Evolutionary conservation across 495 filamentous ascomycete genomes (phyloP), one percentile per base, ranked within the genome.

Genomic region (Ascodesmis nigricans): DNA sequence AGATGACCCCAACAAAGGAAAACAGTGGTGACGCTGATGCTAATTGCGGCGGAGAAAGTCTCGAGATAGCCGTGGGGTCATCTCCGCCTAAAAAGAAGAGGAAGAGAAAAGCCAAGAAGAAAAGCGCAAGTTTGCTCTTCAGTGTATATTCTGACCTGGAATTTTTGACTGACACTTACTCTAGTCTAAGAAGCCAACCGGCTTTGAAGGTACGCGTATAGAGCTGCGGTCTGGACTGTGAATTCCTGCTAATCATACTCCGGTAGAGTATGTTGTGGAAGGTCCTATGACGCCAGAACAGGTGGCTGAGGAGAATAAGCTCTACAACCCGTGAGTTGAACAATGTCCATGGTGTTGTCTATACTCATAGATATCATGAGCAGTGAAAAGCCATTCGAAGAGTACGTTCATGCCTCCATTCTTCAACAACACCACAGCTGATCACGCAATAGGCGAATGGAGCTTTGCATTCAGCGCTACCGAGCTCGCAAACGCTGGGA

Each of bases 391-490:
- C n/a, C n/a, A n/a, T n/a, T n/a, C n/a, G n/a, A n/a, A n/a, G n/a
- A n/a, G n/a, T n/a, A n/a, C n/a, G n/a, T n/a, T n/a, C n/a, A n/a
- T n/a, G n/a, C n/a, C n/a, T n/a, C n/a, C n/a, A n/a, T n/a, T n/a
- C n/a, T n/a, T n/a, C n/a, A n/a, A n/a, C n/a, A n/a, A n/a, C n/a
- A n/a, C n/a, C n/a, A n/a, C n/a, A n/a, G 19, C 20, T 35, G 29
- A 52, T 22, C 35, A 16, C 10, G 24, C 3, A 28, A 8, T 21
- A 76, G 71, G 28, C 81, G 87, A 26, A 77, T 95, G 11, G 74
- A 95, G 50, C 71, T 69, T 39, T 87, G 78, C 24, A 73, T 95
- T 21, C 73, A 80, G 38, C 75, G 80, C 5, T 99, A 71, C 59
- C 62, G 71, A 39, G 59, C 63, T 26, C 73, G 68, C 24, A 77